Percentiles rank a stretch among this genome's conserved stretches.
These are phyloP conservation scores for Setaria viridis DNA, from an alignment of 202 grass and related monocot species.

Conservation along the genomic window DNA sequence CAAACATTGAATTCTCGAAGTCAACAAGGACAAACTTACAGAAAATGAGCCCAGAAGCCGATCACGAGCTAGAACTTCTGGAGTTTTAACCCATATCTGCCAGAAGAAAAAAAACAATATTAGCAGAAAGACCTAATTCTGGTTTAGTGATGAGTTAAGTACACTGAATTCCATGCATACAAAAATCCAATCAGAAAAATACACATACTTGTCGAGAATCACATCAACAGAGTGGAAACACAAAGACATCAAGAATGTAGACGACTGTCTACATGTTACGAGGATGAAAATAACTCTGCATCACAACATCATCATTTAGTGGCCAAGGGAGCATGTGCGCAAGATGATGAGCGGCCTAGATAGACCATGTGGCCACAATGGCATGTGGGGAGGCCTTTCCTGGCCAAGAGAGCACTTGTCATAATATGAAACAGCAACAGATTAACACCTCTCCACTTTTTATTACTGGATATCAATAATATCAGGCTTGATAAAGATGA, in stretches of 20 bases:
- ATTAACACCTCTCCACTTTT: not conserved
- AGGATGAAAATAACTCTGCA: too few relatives aligned
- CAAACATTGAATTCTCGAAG: not conserved
- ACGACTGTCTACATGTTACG: too few relatives aligned
- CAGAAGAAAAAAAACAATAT: conserved; percentile 20
- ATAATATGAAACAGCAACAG: not conserved
- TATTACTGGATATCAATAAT: not conserved
- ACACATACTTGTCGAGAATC: not conserved
- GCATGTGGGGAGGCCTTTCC: too few relatives aligned
- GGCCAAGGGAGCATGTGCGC: too few relatives aligned
- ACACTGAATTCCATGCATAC: not conserved
- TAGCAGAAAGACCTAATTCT: conserved; percentile 1
- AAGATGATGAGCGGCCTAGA: too few relatives aligned
- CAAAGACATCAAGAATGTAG: too few relatives aligned
- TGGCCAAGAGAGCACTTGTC: not conserved
- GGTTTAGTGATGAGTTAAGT: not conserved
- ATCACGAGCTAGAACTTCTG: conserved; percentile 94
- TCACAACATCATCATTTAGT: too few relatives aligned
- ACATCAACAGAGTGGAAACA: not conserved
- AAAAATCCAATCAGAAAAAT: not conserved
- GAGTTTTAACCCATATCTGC: conserved; percentile 98
- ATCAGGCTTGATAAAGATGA: not conserved
- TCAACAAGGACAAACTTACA: conserved; percentile 54
- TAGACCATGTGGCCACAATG: too few relatives aligned
- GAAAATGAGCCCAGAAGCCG: conserved; percentile 94